A percentile compares a stretch with the other conserved stretches of the same genome.
These are phyloP conservation scores for Candida boidinii DNA, from an alignment of 805 yeast genomes.

Conservation along the genomic window DNA sequence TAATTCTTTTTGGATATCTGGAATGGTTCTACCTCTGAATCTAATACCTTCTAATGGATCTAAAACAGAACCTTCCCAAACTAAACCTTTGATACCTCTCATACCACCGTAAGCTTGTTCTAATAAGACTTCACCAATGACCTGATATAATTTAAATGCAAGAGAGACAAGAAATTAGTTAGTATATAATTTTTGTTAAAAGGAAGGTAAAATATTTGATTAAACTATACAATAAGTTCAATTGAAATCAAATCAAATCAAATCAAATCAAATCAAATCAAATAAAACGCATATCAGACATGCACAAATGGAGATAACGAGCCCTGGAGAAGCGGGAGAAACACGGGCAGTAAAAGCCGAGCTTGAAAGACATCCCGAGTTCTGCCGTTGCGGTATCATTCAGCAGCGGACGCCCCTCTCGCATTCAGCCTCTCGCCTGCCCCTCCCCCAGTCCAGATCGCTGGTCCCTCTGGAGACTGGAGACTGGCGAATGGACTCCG, in stretches of 20 bases:
- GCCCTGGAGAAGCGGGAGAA: too few relatives aligned
- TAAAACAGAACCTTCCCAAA: constrained; percentile 84
- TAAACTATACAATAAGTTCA: background rate
- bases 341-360: too few relatives aligned
- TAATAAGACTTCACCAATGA: constrained; percentile 63
- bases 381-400: too few relatives aligned
- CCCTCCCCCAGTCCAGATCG: too few relatives aligned
- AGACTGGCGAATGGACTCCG: too few relatives aligned
- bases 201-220: background rate
- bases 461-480: too few relatives aligned
- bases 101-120: constrained; percentile 88
- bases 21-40: constrained; percentile 78
- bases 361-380: too few relatives aligned
- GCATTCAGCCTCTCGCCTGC: too few relatives aligned
- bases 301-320: too few relatives aligned
- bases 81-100: constrained; percentile 81
- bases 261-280: constrained; percentile 12
- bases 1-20: constrained; percentile 63
- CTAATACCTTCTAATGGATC: constrained; percentile 83
- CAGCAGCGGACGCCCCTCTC: too few relatives aligned
- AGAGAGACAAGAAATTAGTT: background rate
- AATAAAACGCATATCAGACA: too few relatives aligned
- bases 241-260: background rate
- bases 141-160: constrained; percentile 12
- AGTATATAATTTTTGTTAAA: background rate